Conservation (phyloP, 192 early-diverging fungal genomes). For the Nowakowskiella sp. region DNA sequence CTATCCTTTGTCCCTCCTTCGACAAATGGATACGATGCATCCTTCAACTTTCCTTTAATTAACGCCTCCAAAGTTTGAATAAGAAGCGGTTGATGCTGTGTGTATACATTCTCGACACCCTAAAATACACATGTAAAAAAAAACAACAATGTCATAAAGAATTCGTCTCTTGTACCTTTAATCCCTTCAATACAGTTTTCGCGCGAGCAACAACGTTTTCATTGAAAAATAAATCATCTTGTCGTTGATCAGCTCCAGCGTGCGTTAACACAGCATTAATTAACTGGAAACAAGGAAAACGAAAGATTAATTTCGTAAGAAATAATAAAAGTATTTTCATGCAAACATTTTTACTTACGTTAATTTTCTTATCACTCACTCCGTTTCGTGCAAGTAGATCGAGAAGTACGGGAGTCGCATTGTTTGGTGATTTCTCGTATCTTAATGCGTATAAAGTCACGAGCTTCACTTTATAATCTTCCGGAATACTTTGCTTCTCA, state of each 20-base stretch:
- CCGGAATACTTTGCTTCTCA: conserved; percentile 53
- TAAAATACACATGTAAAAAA: conserved; percentile 16
- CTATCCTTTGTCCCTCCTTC: conserved; percentile 51
- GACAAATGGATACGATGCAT: conserved; percentile 68
- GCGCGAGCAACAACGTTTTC: conserved; percentile 77
- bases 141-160: not conserved
- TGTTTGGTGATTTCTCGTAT: conserved; percentile 77
- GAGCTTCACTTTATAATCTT: conserved; percentile 69
- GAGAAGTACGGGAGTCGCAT: conserved; percentile 61
- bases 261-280: conserved; percentile 68
- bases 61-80: conserved; percentile 68
- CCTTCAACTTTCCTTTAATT: conserved; percentile 72
- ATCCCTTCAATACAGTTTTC: conserved; percentile 84
- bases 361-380: conserved; percentile 62
- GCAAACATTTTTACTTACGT: conserved; percentile 31
- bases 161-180: conserved; percentile 52
- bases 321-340: conserved; percentile 7
- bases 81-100: conserved; percentile 86
- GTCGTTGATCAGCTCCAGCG: conserved; percentile 67
- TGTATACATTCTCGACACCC: conserved; percentile 98
- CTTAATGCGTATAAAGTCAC: conserved; percentile 82
- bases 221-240: conserved; percentile 85
- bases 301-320: not conserved
- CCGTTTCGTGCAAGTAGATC: conserved; percentile 65
- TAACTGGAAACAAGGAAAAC: conserved; percentile 27